These are phyloP conservation scores for Arthrobotrys sphaeroides DNA, from an alignment of 2,329 filamentous ascomycete genomes.

Conservation along the genomic window DNA sequence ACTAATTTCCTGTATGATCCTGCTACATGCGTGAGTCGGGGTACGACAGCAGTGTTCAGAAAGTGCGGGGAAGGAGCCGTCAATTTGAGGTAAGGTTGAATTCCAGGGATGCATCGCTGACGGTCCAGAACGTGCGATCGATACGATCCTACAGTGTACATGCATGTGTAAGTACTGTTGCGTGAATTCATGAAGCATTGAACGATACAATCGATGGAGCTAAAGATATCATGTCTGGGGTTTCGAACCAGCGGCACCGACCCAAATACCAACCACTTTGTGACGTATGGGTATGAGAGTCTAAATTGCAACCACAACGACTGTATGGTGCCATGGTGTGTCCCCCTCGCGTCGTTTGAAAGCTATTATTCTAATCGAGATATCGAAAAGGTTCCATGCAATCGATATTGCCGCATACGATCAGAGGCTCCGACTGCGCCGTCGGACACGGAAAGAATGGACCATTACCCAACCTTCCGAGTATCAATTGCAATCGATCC, in stretches of 20 bases:
- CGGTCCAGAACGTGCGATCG: conserved; percentile 2
- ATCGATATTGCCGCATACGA: background rate
- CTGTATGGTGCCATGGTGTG: background rate
- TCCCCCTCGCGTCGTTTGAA: background rate
- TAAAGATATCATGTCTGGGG: background rate
- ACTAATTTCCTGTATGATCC: background rate
- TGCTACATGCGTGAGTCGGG: no score
- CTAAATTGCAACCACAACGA: no score
- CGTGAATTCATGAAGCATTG: background rate
- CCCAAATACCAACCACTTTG: no score
- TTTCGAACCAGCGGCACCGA: background rate
- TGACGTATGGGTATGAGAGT: no score
- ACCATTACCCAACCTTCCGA: background rate
- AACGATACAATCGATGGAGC: background rate
- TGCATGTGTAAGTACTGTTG: background rate
- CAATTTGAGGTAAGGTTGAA: background rate
- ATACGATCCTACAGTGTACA: background rate
- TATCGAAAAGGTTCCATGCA: no score
- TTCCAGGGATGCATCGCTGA: background rate
- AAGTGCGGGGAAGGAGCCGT: background rate
- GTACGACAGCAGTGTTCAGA: background rate
- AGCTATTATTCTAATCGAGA: background rate
- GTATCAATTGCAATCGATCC: background rate
- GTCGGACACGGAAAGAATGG: background rate
- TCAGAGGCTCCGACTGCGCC: background rate